Conservation (phyloP, 2,329 filamentous ascomycete species). For the Phialophora verrucosa region DNA sequence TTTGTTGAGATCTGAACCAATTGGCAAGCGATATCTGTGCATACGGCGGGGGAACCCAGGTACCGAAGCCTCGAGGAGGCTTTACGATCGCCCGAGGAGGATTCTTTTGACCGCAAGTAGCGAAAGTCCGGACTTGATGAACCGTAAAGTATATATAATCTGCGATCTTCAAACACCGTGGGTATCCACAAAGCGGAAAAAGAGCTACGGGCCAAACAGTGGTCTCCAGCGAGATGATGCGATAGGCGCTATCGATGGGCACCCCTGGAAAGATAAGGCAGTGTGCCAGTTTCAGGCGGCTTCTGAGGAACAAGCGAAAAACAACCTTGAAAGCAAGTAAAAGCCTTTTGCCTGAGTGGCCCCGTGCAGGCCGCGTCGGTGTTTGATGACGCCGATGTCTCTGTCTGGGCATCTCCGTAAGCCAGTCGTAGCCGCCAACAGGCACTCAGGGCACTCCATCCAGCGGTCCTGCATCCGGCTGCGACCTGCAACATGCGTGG, state of each 20-base stretch:
- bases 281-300: constrained; percentile 1
- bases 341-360: neutral
- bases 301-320: neutral
- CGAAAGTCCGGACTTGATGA: constrained; percentile 9
- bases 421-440: neutral
- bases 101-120: neutral
- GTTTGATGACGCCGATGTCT: constrained; percentile 1
- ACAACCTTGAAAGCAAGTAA: neutral
- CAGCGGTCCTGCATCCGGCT: neutral
- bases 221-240: neutral
- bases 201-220: neutral
- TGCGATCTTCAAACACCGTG: constrained; percentile 13
- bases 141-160: constrained; percentile 1
- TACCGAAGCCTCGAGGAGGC: neutral
- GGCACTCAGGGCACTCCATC: neutral
- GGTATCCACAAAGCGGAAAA: constrained; percentile 8
- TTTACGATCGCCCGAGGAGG: neutral
- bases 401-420: constrained; percentile 3
- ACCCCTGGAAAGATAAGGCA: constrained; percentile 7
- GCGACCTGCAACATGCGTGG: neutral
- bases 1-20: constrained; percentile 8
- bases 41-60: neutral
- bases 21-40: neutral
- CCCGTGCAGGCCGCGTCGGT: neutral
- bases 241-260: constrained; percentile 1